phyloP scores from a whole-genome alignment of 441 rosid genomes.

The Jatropha multifida region DNA sequence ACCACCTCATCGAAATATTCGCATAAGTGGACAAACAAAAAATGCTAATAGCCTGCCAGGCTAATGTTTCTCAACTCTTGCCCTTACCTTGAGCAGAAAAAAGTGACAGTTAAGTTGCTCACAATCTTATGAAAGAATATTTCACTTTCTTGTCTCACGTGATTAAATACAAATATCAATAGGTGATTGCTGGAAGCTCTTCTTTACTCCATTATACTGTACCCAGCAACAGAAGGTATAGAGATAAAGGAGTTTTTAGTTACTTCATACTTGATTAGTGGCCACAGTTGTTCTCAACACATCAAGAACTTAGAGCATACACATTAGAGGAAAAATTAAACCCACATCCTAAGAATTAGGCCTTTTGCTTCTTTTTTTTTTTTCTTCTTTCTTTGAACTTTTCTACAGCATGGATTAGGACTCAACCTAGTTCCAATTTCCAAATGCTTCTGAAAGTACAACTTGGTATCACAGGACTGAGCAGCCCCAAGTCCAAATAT shows the following conservation, averaged over 20 bases:
- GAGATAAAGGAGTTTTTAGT: background rate
- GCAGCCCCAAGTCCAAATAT: background rate
- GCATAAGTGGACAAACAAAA: background rate
- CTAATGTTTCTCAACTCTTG: background rate
- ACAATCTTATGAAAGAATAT: background rate
- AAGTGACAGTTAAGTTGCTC: slow-evolving; percentile 1
- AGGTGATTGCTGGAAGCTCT: slow-evolving; percentile 5
- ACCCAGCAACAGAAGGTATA: slow-evolving; percentile 1
- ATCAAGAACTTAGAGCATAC: background rate
- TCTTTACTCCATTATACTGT: background rate
- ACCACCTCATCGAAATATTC: slow-evolving; percentile 6
- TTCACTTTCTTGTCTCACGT: slow-evolving; percentile 5
- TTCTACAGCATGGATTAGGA: background rate
- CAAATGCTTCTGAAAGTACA: background rate
- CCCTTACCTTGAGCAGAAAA: background rate
- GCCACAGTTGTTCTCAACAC: slow-evolving; percentile 5
- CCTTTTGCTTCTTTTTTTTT: background rate
- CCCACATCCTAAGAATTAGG: background rate
- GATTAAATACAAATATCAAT: slow-evolving; percentile 9
- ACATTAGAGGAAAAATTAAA: background rate
- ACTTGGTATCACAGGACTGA: slow-evolving; percentile 2
- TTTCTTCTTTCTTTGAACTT: background rate
- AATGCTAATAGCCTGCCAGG: background rate
- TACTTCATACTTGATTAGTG: background rate
- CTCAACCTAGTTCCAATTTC: background rate